phyloP scores from a whole-genome alignment of 768 basidiomycete genomes.

The Pisolithus tinctorius region DNA sequence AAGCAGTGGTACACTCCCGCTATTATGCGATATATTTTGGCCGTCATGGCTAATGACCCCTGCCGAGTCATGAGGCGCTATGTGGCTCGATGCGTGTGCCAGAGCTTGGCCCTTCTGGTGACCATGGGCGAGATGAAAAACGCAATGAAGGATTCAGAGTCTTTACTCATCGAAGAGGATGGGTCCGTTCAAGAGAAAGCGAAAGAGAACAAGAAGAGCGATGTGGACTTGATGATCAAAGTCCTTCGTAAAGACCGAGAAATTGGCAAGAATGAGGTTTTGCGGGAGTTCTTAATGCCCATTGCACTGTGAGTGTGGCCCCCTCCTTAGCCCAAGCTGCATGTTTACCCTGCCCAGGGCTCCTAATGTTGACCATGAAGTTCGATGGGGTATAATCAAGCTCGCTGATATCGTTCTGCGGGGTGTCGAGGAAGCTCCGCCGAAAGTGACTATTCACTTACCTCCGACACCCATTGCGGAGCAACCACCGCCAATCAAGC shows the following conservation, averaged over 20 bases:
- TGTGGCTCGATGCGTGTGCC: constrained; percentile 79
- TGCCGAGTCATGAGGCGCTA: constrained; percentile 80
- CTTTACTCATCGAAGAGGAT: constrained; percentile 82
- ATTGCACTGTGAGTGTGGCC: constrained; percentile 60
- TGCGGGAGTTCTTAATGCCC: constrained; percentile 77
- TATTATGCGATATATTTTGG: constrained; percentile 82
- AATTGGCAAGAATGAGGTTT: constrained; percentile 69
- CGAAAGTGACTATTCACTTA: constrained; percentile 82
- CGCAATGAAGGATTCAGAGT: constrained; percentile 63
- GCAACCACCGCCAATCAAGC: constrained; percentile 48
- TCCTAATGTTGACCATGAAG: constrained; percentile 76
- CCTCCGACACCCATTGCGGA: constrained; percentile 68
- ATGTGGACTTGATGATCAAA: constrained; percentile 80
- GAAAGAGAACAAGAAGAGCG: constrained; percentile 75
- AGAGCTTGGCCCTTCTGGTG: constrained; percentile 79
- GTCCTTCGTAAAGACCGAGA: constrained; percentile 83
- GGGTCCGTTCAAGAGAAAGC: constrained; percentile 62
- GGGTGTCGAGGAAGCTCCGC: constrained; percentile 74
- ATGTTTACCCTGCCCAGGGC: constrained; percentile 38
- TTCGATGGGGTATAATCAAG: constrained; percentile 88
- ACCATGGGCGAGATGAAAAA: constrained; percentile 89
- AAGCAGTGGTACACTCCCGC: constrained; percentile 74
- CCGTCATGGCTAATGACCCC: constrained; percentile 80
- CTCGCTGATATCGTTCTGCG: constrained; percentile 84
- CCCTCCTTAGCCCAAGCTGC: constrained; percentile 1